phyloP scores from a whole-genome alignment of 495 filamentous ascomycete genomes.

The Lindgomyces ingoldianus region DNA sequence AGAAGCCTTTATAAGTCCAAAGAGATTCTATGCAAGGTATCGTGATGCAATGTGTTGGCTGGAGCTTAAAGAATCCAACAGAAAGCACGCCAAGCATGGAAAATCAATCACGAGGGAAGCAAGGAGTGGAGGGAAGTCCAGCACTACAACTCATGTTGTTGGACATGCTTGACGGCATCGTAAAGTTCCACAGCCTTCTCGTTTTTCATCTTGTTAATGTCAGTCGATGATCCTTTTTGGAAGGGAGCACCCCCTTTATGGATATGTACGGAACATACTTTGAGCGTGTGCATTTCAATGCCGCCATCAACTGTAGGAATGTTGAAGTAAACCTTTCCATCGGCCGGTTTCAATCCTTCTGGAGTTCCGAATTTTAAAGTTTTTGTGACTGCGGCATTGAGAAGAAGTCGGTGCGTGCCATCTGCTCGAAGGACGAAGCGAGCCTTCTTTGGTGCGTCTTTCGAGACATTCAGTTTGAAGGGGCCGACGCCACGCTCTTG shows the following conservation, averaged over 20 bases:
- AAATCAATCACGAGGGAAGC: not conserved
- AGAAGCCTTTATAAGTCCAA: not conserved
- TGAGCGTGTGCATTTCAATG: slow-evolving; percentile 17
- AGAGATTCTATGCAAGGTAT: not conserved
- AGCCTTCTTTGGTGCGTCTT: slow-evolving; percentile 31
- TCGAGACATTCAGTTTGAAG: slow-evolving; percentile 69
- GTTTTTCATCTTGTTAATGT: not conserved
- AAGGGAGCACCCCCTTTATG: not conserved
- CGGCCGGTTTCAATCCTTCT: slow-evolving; percentile 4
- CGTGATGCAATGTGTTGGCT: not conserved
- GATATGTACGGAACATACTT: slow-evolving; percentile 4
- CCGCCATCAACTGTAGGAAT: slow-evolving; percentile 11
- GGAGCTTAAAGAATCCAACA: not conserved
- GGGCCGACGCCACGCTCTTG: slow-evolving; percentile 82
- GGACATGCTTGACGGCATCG: not conserved
- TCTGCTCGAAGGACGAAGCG: slow-evolving; percentile 88
- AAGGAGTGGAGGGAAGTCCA: not conserved
- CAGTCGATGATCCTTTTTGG: not conserved
- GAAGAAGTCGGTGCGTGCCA: slow-evolving; percentile 77
- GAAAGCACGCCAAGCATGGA: not conserved
- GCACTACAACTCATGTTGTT: not conserved
- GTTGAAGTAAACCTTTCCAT: slow-evolving; percentile 19
- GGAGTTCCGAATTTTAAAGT: slow-evolving; percentile 45
- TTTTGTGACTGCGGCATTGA: slow-evolving; percentile 76
- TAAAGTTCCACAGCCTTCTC: slow-evolving; percentile 10